Evolutionary conservation across 108 stramenopile species (phyloP).

Genomic region (Skeletonema potamos): DNA sequence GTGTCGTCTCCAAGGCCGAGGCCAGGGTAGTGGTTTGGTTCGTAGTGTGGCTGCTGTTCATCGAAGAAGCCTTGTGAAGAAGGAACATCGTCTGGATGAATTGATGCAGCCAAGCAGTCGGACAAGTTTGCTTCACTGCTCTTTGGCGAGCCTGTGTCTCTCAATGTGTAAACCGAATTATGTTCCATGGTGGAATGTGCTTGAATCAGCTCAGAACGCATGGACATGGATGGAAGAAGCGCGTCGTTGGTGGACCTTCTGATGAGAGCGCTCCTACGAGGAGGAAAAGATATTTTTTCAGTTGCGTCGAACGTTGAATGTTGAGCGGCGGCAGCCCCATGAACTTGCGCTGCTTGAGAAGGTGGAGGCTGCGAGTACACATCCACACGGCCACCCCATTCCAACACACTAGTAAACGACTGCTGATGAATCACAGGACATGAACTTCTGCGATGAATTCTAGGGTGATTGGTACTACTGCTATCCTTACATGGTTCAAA

Average conservation of each 20-base stretch:
- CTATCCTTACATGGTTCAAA: neutral
- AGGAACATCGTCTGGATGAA: neutral
- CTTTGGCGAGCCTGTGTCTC: neutral
- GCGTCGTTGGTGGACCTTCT: neutral
- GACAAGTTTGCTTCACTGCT: neutral
- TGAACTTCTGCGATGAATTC: neutral
- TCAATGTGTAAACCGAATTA: neutral
- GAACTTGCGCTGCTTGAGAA: too few species aligned
- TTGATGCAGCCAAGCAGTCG: neutral
- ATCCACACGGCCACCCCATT: neutral
- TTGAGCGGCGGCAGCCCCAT: neutral
- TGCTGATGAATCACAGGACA: neutral
- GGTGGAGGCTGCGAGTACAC: too few species aligned
- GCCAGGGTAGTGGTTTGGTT: neutral
- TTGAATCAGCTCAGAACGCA: neutral
- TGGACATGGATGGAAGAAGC: neutral
- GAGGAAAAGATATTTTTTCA: neutral
- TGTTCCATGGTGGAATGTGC: neutral
- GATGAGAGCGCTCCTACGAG: neutral
- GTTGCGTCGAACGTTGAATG: neutral
- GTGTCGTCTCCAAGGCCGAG: too few species aligned
- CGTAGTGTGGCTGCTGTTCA: neutral
- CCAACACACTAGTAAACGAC: too few species aligned
- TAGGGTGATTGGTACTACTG: too few species aligned
- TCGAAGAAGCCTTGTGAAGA: neutral